Evolutionary conservation across 345 rosid species (phyloP), one percentile per base, ranked within the genome.

Genomic region (Diplotaxis tenuifolia): DNA sequence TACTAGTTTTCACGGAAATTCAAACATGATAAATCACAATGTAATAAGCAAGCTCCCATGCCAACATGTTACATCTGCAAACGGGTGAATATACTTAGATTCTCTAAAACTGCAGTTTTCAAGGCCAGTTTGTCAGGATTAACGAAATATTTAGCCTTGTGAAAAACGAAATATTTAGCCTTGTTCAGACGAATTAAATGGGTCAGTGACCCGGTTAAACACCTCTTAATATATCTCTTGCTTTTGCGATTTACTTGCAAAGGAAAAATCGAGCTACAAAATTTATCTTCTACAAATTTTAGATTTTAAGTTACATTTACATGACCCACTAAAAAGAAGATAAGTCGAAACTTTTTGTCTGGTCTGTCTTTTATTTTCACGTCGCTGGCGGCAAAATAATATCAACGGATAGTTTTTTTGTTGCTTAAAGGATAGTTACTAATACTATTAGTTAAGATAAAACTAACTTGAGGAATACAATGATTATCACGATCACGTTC

Each of bases 391-490:
- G 18, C 10, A 36, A 45, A 45, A n/a, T 5, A 42, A 45, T 45
- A 45, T n/a, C n/a, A n/a, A n/a, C n/a, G n/a, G n/a, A n/a, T n/a
- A n/a, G n/a, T n/a, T n/a, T n/a, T n/a, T n/a, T n/a, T n/a, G n/a
- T n/a, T n/a, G n/a, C n/a, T n/a, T 32, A 32, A 38, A 47, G 16
- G 15, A 32, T 16, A 34, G 20, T 49, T 59, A 45, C 28, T 18
- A 28, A 27, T 38, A 38, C 50, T 42, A n/a, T 42, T 42, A n/a
- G 2, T 42, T 9, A 54, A 54, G 22, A 55, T 54, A 40, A 36
- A 38, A 23, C 15, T 25, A 18, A 52, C 20, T 42, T 53, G 71
- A 28, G 49, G 54, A 73, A 73, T n/a, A 65, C 25, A 42, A 18
- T 4, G 38, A 53, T 22, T 38, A 19, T 62, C 19, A 62, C 3